These are phyloP conservation scores for Trichoderma afroharzianum DNA, from an alignment of 2,329 filamentous ascomycete species.

Conservation along the genomic window DNA sequence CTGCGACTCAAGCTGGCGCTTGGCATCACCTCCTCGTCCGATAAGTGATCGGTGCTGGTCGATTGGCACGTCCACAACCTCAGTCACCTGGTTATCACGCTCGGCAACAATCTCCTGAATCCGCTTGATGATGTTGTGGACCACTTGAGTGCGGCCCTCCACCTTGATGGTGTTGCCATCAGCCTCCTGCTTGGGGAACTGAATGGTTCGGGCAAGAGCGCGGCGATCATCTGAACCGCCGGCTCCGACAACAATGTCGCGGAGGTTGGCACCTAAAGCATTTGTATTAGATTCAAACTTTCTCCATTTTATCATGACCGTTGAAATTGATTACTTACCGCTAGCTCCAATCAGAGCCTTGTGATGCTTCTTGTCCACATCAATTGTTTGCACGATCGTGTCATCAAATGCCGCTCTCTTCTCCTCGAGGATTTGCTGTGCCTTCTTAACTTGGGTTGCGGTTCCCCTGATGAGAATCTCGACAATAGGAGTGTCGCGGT, in stretches of 20 bases:
- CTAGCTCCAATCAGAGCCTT: constrained; percentile 82
- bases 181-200: constrained; percentile 86
- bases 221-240: constrained; percentile 86
- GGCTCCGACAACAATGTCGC: constrained; percentile 79
- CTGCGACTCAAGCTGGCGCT: constrained; percentile 78
- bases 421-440: constrained; percentile 85
- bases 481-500: constrained; percentile 69
- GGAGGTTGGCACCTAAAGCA: constrained; percentile 69
- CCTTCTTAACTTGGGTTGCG: constrained; percentile 83
- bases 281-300: not conserved
- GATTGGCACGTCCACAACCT: constrained; percentile 75
- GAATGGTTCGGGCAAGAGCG: constrained; percentile 81
- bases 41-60: constrained; percentile 91
- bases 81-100: constrained; percentile 76
- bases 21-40: constrained; percentile 83
- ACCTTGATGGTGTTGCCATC: constrained; percentile 81
- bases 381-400: constrained; percentile 77
- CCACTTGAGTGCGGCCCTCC: constrained; percentile 77
- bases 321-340: constrained; percentile 54
- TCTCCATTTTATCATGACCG: not conserved
- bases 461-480: constrained; percentile 92
- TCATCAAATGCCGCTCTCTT: constrained; percentile 85
- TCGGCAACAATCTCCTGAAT: constrained; percentile 81
- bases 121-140: constrained; percentile 81
- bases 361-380: constrained; percentile 94